Evolutionary conservation across 768 basidiomycete genomes (phyloP).

Genomic region (Lentinula edodes): DNA sequence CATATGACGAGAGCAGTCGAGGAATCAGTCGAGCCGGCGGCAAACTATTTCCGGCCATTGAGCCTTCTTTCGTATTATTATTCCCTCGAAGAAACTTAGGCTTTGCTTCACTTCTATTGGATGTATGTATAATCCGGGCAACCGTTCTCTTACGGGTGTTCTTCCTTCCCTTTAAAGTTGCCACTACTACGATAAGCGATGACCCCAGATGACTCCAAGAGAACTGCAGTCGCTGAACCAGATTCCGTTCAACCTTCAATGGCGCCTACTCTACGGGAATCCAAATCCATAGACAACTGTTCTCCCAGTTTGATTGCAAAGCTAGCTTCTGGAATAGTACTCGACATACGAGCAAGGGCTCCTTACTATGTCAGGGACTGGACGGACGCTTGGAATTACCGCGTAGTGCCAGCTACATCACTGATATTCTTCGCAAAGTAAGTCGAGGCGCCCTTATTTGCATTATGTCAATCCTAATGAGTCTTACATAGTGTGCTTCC

Average conservation of each 20-base stretch:
- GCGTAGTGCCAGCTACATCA: constrained; percentile 82
- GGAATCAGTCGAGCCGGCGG: neutral
- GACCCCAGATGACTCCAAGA: neutral
- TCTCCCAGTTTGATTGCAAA: constrained; percentile 17
- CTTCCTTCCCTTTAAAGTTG: neutral
- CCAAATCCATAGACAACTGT: neutral
- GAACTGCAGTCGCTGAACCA: neutral
- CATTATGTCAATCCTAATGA: constrained; percentile 13
- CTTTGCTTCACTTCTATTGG: neutral
- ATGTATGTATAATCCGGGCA: neutral
- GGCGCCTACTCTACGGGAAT: neutral
- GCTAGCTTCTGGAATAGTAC: constrained; percentile 56
- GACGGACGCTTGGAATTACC: constrained; percentile 89
- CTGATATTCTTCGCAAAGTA: constrained; percentile 86
- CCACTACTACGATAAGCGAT: neutral
- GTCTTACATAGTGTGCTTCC: constrained; percentile 60
- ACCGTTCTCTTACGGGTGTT: neutral
- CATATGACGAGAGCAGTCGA: too few relatives aligned
- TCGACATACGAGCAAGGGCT: constrained; percentile 63
- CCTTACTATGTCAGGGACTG: constrained; percentile 87
- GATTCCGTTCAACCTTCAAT: neutral
- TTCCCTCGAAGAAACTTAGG: too few relatives aligned
- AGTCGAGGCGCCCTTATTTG: constrained; percentile 15
- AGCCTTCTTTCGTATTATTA: too few relatives aligned
- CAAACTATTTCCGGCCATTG: neutral